Percentiles rank a stretch among this genome's conserved stretches.
phyloP scores from a whole-genome alignment of 257 asterid species.

The Fraxinus americana region DNA sequence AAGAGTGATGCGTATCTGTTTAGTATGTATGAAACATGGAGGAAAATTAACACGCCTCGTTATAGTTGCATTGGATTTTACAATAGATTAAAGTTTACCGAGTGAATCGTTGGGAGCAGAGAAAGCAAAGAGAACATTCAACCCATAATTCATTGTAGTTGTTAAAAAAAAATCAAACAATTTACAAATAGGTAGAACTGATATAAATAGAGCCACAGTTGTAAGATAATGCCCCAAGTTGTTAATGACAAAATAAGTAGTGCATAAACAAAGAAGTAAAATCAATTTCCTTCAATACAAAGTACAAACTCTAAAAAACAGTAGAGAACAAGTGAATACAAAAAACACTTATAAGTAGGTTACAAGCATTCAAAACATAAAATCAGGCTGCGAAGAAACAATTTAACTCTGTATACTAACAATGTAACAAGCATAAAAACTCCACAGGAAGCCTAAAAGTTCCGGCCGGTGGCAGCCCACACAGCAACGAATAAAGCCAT shows the following conservation, averaged over 20 bases:
- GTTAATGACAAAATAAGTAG: too few species aligned
- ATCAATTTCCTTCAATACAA: too few species aligned
- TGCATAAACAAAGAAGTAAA: too few species aligned
- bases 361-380: neutral
- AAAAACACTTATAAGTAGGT: neutral
- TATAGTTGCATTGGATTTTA: too few species aligned
- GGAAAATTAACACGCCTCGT: too few species aligned
- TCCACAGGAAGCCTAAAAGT: conserved; percentile 18
- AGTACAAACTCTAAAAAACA: too few species aligned
- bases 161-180: too few species aligned
- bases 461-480: conserved; percentile 21
- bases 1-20: too few species aligned
- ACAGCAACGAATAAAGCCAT: conserved; percentile 29
- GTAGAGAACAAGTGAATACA: neutral
- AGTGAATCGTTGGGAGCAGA: conserved; percentile 19
- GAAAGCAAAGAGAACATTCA: neutral
- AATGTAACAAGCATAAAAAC: conserved; percentile 6
- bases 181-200: too few species aligned
- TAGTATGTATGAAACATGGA: too few species aligned
- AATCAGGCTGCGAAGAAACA: neutral
- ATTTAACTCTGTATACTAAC: neutral
- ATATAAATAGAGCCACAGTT: too few species aligned
- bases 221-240: too few species aligned
- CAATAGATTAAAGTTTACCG: neutral
- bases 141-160: neutral